phyloP scores from a whole-genome alignment of 345 rosid genomes.

The Xanthoceras sorbifolium region DNA sequence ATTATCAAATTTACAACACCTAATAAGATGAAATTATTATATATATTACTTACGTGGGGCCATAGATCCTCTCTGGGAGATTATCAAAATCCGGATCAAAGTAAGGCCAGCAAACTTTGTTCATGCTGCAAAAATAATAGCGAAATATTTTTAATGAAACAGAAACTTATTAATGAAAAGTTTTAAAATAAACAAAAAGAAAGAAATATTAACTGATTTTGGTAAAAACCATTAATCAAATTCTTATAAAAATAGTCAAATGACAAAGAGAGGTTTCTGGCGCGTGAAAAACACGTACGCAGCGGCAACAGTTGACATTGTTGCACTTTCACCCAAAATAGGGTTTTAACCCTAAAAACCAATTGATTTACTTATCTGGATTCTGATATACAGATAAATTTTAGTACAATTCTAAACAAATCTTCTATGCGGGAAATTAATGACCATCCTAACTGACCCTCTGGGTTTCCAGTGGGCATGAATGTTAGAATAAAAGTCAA shows the following conservation, averaged over 20 bases:
- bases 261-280: background rate
- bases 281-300: background rate
- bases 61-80: conserved; percentile 63
- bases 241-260: too few relatives aligned
- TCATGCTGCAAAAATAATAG: conserved; percentile 45
- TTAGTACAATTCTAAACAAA: too few relatives aligned
- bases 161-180: background rate
- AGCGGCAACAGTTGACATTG: background rate
- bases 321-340: conserved; percentile 4
- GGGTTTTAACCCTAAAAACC: background rate
- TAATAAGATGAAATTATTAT: background rate
- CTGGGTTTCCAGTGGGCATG: too few relatives aligned
- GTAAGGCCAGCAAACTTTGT: conserved; percentile 72
- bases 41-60: conserved; percentile 55
- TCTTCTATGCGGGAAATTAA: too few relatives aligned
- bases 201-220: background rate
- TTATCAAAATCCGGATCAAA: conserved; percentile 82
- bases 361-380: background rate
- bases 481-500: background rate
- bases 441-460: too few relatives aligned
- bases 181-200: too few relatives aligned
- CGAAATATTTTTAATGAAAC: background rate
- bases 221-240: too few relatives aligned
- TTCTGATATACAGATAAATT: background rate
- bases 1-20: too few relatives aligned